A percentile compares a stretch with the other conserved stretches of the same genome.
Evolutionary conservation across 768 basidiomycete genomes (phyloP).

Genomic region (Pleurotus salmoneostramineus): DNA sequence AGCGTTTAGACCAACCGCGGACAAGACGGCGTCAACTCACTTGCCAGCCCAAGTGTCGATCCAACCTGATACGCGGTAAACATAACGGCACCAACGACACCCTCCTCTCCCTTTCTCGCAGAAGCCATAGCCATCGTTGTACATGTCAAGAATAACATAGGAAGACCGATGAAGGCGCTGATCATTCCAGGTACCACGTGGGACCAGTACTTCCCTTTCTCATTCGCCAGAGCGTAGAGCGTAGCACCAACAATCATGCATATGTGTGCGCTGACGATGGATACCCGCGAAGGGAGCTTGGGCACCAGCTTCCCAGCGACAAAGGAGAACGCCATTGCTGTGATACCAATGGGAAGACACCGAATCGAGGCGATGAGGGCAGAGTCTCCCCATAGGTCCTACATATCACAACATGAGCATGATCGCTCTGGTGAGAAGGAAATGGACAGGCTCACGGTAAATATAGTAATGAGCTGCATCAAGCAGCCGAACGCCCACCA

Average conservation of each 20-base stretch:
- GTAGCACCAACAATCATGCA: conserved; percentile 29
- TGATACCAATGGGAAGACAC: conserved; percentile 14
- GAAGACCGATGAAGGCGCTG: conserved; percentile 37
- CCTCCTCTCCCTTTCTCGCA: conserved; percentile 9
- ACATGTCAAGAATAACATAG: conserved; percentile 27
- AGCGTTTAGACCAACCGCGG: too few relatives aligned
- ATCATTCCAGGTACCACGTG: conserved; percentile 42
- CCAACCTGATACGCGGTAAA: conserved; percentile 10
- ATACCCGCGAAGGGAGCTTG: background rate
- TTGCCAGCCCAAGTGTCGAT: conserved; percentile 6
- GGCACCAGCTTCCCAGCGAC: background rate
- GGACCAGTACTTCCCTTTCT: conserved; percentile 34
- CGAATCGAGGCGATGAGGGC: conserved; percentile 28
- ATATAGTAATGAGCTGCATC: conserved; percentile 19
- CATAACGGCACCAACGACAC: conserved; percentile 12
- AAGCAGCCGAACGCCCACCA: conserved; percentile 27
- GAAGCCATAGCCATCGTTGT: conserved; percentile 10
- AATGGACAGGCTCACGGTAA: conserved; percentile 15
- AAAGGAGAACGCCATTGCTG: background rate
- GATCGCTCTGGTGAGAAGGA: background rate
- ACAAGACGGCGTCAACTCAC: background rate
- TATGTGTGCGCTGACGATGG: conserved; percentile 34
- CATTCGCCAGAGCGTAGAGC: conserved; percentile 36
- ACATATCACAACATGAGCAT: conserved; percentile 12
- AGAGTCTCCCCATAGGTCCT: conserved; percentile 28